Percentiles rank a stretch among this genome's conserved stretches.
Evolutionary conservation across 1,284 basidiomycete genomes (phyloP).

Genomic region (Cronartium ribicola): DNA sequence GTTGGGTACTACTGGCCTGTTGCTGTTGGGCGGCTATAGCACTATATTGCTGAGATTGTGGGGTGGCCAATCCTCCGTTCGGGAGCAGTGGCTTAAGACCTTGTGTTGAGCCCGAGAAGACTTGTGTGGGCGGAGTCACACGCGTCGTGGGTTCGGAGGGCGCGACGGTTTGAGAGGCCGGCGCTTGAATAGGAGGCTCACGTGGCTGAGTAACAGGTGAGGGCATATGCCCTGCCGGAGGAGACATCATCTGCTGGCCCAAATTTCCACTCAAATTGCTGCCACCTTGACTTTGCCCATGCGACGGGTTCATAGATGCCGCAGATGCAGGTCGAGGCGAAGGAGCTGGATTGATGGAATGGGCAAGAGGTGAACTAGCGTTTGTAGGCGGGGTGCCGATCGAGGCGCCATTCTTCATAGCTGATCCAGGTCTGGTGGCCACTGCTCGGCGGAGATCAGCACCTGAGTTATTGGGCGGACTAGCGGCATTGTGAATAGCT

Average conservation of each 20-base stretch:
- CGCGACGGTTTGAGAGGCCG: background rate
- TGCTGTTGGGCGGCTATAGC: constrained; percentile 28
- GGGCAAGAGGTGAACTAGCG: constrained; percentile 14
- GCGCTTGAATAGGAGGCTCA: constrained; percentile 1
- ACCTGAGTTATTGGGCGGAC: constrained; percentile 13
- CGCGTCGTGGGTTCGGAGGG: background rate
- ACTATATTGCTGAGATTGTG: constrained; percentile 24
- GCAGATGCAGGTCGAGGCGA: constrained; percentile 22
- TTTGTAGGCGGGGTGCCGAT: constrained; percentile 29
- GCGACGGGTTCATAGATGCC: constrained; percentile 10
- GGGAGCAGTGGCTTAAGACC: background rate
- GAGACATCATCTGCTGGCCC: background rate
- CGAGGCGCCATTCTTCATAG: constrained; percentile 9
- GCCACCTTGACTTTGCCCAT: constrained; percentile 8
- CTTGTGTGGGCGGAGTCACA: constrained; percentile 1
- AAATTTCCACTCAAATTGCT: background rate
- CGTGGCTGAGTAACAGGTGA: constrained; percentile 21
- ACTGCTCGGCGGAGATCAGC: constrained; percentile 11
- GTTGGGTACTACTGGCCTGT: constrained; percentile 6
- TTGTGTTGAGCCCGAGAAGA: background rate
- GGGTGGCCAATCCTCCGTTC: background rate
- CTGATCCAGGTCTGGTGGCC: constrained; percentile 2
- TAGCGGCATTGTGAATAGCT: constrained; percentile 11
- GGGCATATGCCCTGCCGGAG: background rate
- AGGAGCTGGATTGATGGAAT: constrained; percentile 17